Evolutionary conservation across 2,329 filamentous ascomycete genomes (phyloP), one percentile per base, ranked within the genome.

Genomic region (Nannizzia gypsea): DNA sequence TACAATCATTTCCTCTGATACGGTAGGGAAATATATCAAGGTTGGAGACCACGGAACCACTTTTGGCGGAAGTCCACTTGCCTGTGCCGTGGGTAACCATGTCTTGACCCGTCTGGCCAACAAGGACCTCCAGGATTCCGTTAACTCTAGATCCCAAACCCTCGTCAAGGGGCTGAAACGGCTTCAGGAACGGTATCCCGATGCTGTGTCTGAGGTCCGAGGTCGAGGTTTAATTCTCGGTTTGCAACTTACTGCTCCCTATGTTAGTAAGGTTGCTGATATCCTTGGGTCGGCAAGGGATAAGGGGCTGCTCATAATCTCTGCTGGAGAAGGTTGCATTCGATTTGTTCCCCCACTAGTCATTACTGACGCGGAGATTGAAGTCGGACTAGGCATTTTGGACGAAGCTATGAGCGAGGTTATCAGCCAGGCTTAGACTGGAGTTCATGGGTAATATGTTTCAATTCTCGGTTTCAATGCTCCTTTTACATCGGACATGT

Each of bases 31-130:
- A 58, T 84, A 85, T 70, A 84, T 86, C 67, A 80, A 84, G 65
- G 80, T 81, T 36, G 89, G 91, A 61, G 91, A 96, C 72, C 91
- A 96, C 74, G 91, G 91, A 56, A 96, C 91, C 15, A 96, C 91
- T 0, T 96, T 95, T 68, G 91, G 91, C 60, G 91, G 91, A 44
- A 96, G 96, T 76, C 91, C 91, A 6, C 80, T 96, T 42, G 90
- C 88, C 1, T 89, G 84, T 68, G 83, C 90, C 34, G 77, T 97
- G 6, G 93, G 89, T 6, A 89, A 95, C 71, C 84, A 96, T 76
- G 88, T 96, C 61, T 84, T 99, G 60, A 81, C 80, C 34, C 83
- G 89, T 24, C 81, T 99, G 3, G 81, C 88, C 0, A 84, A 90
- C 26, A 78, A 83, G 0, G 77, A 81, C 56, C 78, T 97, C 56